Evolutionary conservation across 805 yeast species (phyloP).

Genomic region (Metschnikowia koreensis): DNA sequence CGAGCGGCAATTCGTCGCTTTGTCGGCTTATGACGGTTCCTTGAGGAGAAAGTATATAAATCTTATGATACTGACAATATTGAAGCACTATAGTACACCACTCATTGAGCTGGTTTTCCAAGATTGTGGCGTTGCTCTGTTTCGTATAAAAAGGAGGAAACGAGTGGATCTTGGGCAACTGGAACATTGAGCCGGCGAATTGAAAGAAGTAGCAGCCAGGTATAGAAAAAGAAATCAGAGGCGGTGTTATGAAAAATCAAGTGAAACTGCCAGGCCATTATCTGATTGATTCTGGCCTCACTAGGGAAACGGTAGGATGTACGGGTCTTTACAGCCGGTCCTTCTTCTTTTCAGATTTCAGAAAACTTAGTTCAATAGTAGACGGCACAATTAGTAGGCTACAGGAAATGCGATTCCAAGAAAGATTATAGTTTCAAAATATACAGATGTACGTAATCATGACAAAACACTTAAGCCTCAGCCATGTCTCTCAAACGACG

Average conservation of each 20-base stretch:
- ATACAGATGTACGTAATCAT: slow-evolving; percentile 14
- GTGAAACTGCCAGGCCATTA: no score
- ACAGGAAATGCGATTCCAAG: neutral
- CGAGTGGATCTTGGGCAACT: slow-evolving; percentile 43
- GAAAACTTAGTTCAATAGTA: neutral
- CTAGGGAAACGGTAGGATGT: neutral
- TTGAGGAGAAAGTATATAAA: slow-evolving; percentile 29
- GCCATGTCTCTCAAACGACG: slow-evolving; percentile 99
- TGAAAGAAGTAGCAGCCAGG: no score
- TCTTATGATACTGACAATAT: slow-evolving; percentile 55
- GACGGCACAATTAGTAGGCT: neutral
- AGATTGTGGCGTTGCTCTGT: slow-evolving; percentile 80
- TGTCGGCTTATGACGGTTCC: slow-evolving; percentile 34
- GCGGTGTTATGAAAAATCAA: no score
- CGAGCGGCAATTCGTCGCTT: slow-evolving; percentile 7
- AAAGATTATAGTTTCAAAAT: slow-evolving; percentile 14
- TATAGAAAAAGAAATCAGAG: neutral
- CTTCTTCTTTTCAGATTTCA: no score
- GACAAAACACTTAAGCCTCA: slow-evolving; percentile 75
- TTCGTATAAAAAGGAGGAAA: slow-evolving; percentile 92
- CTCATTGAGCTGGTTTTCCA: slow-evolving; percentile 70
- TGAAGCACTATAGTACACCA: slow-evolving; percentile 69
- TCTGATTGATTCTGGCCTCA: no score
- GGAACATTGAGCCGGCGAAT: slow-evolving; percentile 16
- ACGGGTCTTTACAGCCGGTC: neutral